Base-by-base conservation (phyloP, 495 filamentous ascomycete genomes). In the Hypoxylon cercidicola region DNA sequence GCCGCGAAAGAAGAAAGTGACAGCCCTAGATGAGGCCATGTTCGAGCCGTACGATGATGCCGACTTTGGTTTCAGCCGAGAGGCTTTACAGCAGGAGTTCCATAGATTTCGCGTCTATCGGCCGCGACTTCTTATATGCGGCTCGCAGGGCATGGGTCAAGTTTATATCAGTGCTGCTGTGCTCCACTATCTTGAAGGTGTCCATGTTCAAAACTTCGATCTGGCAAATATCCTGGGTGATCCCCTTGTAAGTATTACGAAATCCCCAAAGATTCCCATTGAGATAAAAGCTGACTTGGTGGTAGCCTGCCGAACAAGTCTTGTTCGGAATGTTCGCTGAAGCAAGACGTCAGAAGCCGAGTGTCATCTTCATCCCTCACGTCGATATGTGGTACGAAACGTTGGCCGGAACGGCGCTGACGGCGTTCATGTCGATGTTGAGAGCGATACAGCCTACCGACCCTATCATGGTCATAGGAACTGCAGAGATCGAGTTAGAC, bases 201-300 rank as follows among this genome's bases (percentile, higher is more conserved):
- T 98, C 6, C 92, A 97, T 77, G 90, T 99, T 3, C 95, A 98
- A 71, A 89, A 88, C n/a, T 94, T 99, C 74, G 95, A 97, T 76
- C 82, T 98, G 46, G 86, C 93, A 6, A 95, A 90, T 5, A 77
- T 97, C 46, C 76, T 95, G 35, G 79, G 76, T 35, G 74, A 86
- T 73, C 65, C 79, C 62, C 66, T 89, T 86, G 80, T 83, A 72
- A 75, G 79, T 64, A 15, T 11, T 10, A 8, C 62, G 86, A 89
- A 61, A 83, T 88, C 21, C 16, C 19, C 16, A 13, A 1, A 1
- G 2, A 34, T 46, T 62, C 25, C 62, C 1, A 58, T 34, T 23
- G 5, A 12, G 25, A 32, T 49, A 18, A 11, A 55, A 63, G 59
- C 72, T 75, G 58, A 77, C 62, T 30, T 45, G 34, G 30, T 49